Conservation (phyloP, 441 rosid genomes). For the Mallotus repandus region DNA sequence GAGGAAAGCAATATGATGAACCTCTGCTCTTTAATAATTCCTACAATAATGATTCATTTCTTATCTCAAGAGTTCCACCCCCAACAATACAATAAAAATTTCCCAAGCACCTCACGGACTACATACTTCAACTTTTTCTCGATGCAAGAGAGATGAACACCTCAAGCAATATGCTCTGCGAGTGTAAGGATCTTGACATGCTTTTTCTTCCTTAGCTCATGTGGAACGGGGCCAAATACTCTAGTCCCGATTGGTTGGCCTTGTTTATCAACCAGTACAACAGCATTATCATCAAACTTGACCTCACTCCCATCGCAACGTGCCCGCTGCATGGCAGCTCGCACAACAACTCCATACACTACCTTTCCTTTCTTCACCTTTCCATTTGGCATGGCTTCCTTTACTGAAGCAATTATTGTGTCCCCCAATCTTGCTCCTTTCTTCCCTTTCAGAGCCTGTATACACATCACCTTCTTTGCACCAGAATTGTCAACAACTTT, state of each 20-base stretch:
- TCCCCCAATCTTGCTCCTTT: conserved; percentile 89
- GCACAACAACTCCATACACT: conserved; percentile 76
- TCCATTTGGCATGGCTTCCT: conserved; percentile 90
- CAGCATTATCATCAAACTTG: conserved; percentile 92
- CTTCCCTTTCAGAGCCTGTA: conserved; percentile 72
- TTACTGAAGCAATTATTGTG: conserved; percentile 79
- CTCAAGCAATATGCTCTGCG: conserved; percentile 79
- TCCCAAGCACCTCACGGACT: neutral
- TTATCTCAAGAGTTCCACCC: neutral
- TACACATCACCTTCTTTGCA: conserved; percentile 90
- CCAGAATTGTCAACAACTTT: conserved; percentile 92
- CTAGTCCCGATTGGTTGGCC: conserved; percentile 84
- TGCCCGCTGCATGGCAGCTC: conserved; percentile 90
- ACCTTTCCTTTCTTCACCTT: conserved; percentile 95
- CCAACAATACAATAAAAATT: neutral
- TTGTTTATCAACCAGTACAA: conserved; percentile 72
- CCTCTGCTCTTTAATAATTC: neutral
- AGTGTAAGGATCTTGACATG: conserved; percentile 82
- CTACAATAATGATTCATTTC: neutral
- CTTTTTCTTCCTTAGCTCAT: conserved; percentile 80
- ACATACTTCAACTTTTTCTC: neutral
- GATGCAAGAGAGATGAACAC: neutral
- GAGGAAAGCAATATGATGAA: too few relatives aligned
- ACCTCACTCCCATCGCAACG: conserved; percentile 89
- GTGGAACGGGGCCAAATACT: conserved; percentile 86